Percentiles rank a stretch among this genome's conserved stretches.
phyloP scores from a whole-genome alignment of 1,284 basidiomycete species.

The Ceratobasidium sp. region DNA sequence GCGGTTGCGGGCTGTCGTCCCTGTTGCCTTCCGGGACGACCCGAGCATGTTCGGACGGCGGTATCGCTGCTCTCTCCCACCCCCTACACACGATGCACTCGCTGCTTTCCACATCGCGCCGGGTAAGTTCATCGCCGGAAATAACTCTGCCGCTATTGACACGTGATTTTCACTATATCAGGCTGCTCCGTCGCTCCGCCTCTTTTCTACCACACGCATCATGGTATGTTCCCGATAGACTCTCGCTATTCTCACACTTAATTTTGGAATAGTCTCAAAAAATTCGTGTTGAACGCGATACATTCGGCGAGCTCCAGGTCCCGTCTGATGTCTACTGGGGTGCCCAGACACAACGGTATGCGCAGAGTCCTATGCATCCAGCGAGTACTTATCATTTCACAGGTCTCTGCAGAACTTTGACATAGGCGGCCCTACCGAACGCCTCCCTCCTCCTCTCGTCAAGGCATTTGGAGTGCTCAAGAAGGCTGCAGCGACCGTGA shows the following conservation, averaged over 20 bases:
- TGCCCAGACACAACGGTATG: constrained; percentile 95
- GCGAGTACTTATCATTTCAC: constrained; percentile 1
- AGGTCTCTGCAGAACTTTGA: constrained; percentile 98
- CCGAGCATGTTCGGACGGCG: constrained; percentile 14
- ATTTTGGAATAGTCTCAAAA: not conserved
- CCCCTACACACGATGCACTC: constrained; percentile 20
- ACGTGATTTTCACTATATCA: constrained; percentile 30
- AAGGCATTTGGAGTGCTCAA: constrained; percentile 99
- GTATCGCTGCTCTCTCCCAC: constrained; percentile 1
- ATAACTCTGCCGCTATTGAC: not conserved
- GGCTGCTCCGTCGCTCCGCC: constrained; percentile 40
- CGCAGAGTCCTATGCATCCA: constrained; percentile 13
- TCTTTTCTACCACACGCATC: constrained; percentile 39
- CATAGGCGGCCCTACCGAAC: constrained; percentile 94
- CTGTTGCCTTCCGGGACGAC: constrained; percentile 34
- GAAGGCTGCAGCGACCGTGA: constrained; percentile 96
- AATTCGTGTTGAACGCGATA: constrained; percentile 79
- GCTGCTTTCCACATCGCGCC: constrained; percentile 23
- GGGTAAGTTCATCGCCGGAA: constrained; percentile 5
- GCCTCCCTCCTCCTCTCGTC: constrained; percentile 94
- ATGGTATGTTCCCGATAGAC: constrained; percentile 12
- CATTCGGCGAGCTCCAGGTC: constrained; percentile 93
- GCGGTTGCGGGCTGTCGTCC: not conserved
- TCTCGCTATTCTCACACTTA: not conserved
- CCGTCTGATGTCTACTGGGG: constrained; percentile 98